Conservation (phyloP, 2,329 filamentous ascomycete species). For the Bipolaris oryzae region DNA sequence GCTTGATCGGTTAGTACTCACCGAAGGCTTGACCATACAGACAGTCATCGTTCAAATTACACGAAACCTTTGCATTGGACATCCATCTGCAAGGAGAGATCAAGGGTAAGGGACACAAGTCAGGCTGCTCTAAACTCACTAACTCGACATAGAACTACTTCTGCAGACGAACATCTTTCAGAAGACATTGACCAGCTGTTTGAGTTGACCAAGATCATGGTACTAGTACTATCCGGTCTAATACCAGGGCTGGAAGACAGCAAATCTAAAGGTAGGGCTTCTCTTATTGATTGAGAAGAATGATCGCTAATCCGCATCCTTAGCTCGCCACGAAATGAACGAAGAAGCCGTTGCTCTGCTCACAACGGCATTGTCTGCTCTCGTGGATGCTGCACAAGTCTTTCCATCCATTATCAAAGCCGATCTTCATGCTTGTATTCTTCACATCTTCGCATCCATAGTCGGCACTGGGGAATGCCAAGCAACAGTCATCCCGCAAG, state of each 20-base stretch:
- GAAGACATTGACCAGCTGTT: slow-evolving; percentile 99
- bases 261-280: slow-evolving; percentile 40
- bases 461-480: slow-evolving; percentile 88
- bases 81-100: slow-evolving; percentile 81
- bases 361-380: slow-evolving; percentile 78
- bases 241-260: slow-evolving; percentile 78
- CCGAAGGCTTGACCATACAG: slow-evolving; percentile 87
- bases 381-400: slow-evolving; percentile 93
- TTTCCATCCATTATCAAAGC: slow-evolving; percentile 97
- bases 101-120: slow-evolving; percentile 56
- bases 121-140: not conserved
- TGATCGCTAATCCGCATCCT: slow-evolving; percentile 45
- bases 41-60: slow-evolving; percentile 93
- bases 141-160: slow-evolving; percentile 32
- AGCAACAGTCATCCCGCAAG: slow-evolving; percentile 84
- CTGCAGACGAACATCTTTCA: slow-evolving; percentile 74
- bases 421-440: slow-evolving; percentile 92
- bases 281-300: not conserved
- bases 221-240: slow-evolving; percentile 85
- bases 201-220: slow-evolving; percentile 93
- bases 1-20: slow-evolving; percentile 88
- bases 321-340: slow-evolving; percentile 75
- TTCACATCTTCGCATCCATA: slow-evolving; percentile 95
- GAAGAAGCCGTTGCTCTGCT: slow-evolving; percentile 86
- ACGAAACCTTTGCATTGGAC: slow-evolving; percentile 83